These are phyloP conservation scores for Boletales sp. DNA, from an alignment of 768 basidiomycete genomes.

Conservation along the genomic window DNA sequence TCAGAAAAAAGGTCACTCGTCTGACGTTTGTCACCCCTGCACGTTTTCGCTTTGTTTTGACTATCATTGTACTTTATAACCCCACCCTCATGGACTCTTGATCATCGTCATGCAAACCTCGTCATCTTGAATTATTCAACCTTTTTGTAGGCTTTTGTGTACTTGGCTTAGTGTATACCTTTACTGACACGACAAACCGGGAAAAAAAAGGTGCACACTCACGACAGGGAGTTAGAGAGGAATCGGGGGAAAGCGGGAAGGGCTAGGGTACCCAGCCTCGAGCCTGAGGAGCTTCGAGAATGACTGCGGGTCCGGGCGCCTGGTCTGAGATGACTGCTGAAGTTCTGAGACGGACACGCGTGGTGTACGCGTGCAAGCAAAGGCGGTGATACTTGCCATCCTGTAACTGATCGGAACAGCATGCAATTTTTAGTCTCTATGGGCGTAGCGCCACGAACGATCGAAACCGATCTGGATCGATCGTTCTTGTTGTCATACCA, in stretches of 20 bases:
- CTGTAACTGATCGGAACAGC: no score
- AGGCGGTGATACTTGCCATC: no score
- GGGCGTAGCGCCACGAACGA: no score
- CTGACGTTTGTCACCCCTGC: background rate
- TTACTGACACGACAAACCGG: no score
- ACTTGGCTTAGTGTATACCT: slow-evolving; percentile 1
- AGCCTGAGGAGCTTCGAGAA: background rate
- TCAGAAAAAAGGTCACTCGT: no score
- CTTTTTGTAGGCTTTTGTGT: background rate
- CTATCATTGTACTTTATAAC: slow-evolving; percentile 15
- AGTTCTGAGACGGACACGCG: background rate
- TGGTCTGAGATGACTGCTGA: background rate
- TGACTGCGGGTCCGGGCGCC: background rate
- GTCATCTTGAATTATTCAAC: slow-evolving; percentile 5
- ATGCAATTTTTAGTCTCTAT: no score
- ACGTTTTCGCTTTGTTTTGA: slow-evolving; percentile 1
- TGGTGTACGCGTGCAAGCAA: background rate
- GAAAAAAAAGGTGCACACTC: no score
- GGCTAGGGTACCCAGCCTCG: background rate
- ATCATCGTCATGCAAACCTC: slow-evolving; percentile 9
- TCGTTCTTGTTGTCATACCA: no score
- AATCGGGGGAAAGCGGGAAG: background rate
- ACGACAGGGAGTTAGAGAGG: no score
- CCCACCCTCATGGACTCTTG: slow-evolving; percentile 7
- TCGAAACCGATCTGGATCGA: no score